phyloP scores from a whole-genome alignment of 108 stramenopile species.

The Skeletonema potamos region DNA sequence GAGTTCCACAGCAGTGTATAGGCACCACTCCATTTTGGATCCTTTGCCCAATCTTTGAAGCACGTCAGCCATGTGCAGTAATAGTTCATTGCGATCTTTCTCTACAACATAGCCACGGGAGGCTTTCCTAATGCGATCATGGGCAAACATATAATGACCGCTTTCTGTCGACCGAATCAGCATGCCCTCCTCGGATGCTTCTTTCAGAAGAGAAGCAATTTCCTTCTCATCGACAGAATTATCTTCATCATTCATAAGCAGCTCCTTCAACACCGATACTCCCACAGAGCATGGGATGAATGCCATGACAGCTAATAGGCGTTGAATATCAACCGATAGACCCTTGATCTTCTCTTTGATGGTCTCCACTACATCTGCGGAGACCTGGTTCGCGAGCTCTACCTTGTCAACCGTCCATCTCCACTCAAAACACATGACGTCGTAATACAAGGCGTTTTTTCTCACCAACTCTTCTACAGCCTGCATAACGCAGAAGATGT shows the following conservation, averaged over 20 bases:
- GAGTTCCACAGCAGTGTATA: conserved; percentile 27
- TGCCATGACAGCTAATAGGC: conserved; percentile 13
- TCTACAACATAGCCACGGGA: background rate
- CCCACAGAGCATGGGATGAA: conserved; percentile 10
- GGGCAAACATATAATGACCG: conserved; percentile 6
- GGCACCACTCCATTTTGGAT: conserved; percentile 18
- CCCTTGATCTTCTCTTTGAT: conserved; percentile 15
- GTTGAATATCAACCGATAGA: conserved; percentile 1
- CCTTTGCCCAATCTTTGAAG: background rate
- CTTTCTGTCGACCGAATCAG: background rate
- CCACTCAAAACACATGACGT: conserved; percentile 34
- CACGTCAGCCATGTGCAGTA: background rate
- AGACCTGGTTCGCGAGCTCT: conserved; percentile 19
- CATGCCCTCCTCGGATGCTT: conserved; percentile 6
- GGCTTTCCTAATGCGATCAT: conserved; percentile 23
- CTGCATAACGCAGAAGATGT: conserved; percentile 26
- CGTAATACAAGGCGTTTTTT: conserved; percentile 36
- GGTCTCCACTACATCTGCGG: conserved; percentile 30
- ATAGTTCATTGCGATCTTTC: background rate
- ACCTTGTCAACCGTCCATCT: conserved; percentile 13
- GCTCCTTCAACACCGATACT: conserved; percentile 6
- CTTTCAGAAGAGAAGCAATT: background rate
- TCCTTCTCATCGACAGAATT: background rate
- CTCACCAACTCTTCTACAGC: conserved; percentile 41
- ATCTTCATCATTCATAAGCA: background rate